These are phyloP conservation scores for Daldinia sp. DNA, from an alignment of 2,329 filamentous ascomycete species.

Conservation along the genomic window DNA sequence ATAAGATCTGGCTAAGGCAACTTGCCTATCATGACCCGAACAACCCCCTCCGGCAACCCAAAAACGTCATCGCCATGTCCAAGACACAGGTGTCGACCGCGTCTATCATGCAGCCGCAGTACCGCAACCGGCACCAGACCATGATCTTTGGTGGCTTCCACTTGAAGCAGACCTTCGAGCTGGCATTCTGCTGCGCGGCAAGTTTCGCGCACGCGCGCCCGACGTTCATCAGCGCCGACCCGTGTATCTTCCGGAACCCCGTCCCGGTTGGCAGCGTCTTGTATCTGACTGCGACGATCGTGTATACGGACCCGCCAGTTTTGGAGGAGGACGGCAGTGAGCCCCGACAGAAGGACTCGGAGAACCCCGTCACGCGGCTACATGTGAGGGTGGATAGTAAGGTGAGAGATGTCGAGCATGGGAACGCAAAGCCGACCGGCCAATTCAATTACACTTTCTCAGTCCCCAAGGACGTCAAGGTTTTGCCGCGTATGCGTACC, in stretches of 20 bases:
- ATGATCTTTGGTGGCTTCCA: conserved; percentile 85
- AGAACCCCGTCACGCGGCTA: conserved; percentile 61
- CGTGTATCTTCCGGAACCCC: conserved; percentile 79
- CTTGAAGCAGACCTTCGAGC: conserved; percentile 79
- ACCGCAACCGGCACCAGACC: conserved; percentile 70
- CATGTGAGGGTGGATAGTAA: conserved; percentile 79
- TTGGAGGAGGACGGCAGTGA: conserved; percentile 63
- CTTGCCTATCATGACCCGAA: conserved; percentile 67
- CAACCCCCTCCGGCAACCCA: conserved; percentile 50
- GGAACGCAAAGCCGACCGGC: conserved; percentile 73
- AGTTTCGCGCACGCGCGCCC: conserved; percentile 77
- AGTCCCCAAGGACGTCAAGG: conserved; percentile 55
- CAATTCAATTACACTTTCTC: conserved; percentile 78
- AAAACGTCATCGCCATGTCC: conserved; percentile 66
- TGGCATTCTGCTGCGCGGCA: conserved; percentile 80
- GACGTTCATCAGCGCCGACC: conserved; percentile 78
- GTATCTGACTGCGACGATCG: conserved; percentile 78
- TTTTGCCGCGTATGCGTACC: conserved; percentile 51
- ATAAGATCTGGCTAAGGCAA: conserved; percentile 78
- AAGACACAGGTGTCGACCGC: conserved; percentile 70
- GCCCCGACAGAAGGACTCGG: conserved; percentile 45
- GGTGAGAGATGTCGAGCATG: conserved; percentile 75
- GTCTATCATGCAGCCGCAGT: conserved; percentile 78
- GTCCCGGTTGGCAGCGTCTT: conserved; percentile 80
- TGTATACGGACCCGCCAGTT: conserved; percentile 74